Evolutionary conservation across 2,329 filamentous ascomycete genomes (phyloP).

Genomic region (Microdochium paspali): DNA sequence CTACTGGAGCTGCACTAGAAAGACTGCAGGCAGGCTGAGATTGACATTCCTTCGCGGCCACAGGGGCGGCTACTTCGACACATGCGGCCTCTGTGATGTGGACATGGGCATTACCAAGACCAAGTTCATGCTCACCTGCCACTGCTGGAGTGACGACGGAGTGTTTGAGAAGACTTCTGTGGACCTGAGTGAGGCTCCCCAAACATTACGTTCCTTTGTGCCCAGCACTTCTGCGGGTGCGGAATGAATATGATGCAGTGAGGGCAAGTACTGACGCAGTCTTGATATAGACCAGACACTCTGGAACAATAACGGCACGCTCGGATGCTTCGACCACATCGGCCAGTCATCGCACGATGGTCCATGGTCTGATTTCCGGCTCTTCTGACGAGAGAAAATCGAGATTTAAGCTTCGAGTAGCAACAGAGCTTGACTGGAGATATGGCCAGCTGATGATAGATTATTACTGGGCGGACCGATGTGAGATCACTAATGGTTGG

Average conservation of each 20-base stretch:
- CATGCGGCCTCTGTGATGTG: constrained; percentile 17
- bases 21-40: too few relatives aligned
- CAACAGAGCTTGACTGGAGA: too few relatives aligned
- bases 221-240: not conserved
- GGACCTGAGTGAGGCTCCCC: constrained; percentile 15
- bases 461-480: too few relatives aligned
- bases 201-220: not conserved
- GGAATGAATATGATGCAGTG: not conserved
- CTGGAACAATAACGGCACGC: constrained; percentile 24
- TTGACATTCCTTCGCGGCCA: not conserved
- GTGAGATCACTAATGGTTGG: too few relatives aligned
- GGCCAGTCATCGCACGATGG: constrained; percentile 23
- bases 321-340: constrained; percentile 25
- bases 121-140: constrained; percentile 14
- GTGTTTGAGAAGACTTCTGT: constrained; percentile 9
- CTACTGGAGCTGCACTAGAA: too few relatives aligned
- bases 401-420: too few relatives aligned
- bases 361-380: not conserved
- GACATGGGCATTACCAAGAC: constrained; percentile 9
- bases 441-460: too few relatives aligned
- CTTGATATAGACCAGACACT: constrained; percentile 20
- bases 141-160: constrained; percentile 12
- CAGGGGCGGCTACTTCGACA: constrained; percentile 18
- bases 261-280: not conserved
- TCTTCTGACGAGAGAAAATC: too few relatives aligned